These are phyloP conservation scores for Candida orba DNA, from an alignment of 805 yeast species.

Conservation along the genomic window DNA sequence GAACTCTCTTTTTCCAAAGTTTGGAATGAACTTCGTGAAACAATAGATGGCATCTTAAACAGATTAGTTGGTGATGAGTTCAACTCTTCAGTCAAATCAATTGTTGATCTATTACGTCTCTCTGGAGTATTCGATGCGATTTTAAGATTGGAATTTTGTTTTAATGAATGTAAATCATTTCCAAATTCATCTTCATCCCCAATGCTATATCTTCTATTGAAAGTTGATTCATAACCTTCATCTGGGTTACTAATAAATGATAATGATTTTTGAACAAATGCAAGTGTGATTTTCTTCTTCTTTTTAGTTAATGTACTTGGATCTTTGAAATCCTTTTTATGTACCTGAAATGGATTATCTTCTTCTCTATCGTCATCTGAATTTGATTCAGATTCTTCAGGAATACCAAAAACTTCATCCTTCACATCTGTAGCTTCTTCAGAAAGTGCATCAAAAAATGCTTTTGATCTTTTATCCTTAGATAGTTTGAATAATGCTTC, in stretches of 20 bases:
- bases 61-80: constrained; percentile 17
- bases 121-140: constrained; percentile 25
- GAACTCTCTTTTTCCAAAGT: constrained; percentile 19
- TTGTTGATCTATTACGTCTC: constrained; percentile 8
- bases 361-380: constrained; percentile 19
- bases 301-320: constrained; percentile 21
- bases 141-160: constrained; percentile 32
- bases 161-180: constrained; percentile 41
- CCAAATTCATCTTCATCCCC: constrained; percentile 29
- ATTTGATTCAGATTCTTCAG: constrained; percentile 20
- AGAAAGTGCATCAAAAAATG: constrained; percentile 60
- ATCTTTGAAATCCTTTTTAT: constrained; percentile 19
- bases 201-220: constrained; percentile 22
- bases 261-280: constrained; percentile 48
- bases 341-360: constrained; percentile 24
- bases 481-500: constrained; percentile 42
- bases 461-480: constrained; percentile 49
- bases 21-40: constrained; percentile 36
- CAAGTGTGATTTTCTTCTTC: constrained; percentile 39
- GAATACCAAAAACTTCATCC: constrained; percentile 26
- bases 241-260: constrained; percentile 40
- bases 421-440: constrained; percentile 34
- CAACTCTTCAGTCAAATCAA: constrained; percentile 15
- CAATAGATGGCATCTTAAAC: constrained; percentile 33
- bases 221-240: constrained; percentile 11